phyloP scores from a whole-genome alignment of 176 grass and related monocot genomes.

The Elaeis guineensis region DNA sequence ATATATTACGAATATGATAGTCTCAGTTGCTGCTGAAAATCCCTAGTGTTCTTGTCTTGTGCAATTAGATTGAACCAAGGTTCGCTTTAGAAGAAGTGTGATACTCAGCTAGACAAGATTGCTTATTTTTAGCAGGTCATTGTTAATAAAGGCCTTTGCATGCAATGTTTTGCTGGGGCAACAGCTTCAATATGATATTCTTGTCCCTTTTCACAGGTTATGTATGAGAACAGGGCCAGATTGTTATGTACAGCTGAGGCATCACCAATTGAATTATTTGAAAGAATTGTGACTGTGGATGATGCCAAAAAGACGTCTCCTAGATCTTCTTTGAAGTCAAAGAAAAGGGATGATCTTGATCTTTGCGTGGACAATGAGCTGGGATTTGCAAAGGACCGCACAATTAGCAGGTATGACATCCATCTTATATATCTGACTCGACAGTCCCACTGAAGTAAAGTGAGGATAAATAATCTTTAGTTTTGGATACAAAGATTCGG shows the following conservation, averaged over 20 bases:
- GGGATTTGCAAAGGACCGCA: slow-evolving; percentile 90
- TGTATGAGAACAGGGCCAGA: slow-evolving; percentile 90
- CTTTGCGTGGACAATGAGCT: slow-evolving; percentile 86
- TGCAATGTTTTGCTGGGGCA: neutral
- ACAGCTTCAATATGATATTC: neutral
- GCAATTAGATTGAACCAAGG: too few relatives aligned
- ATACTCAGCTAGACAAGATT: too few relatives aligned
- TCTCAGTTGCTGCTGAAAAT: too few relatives aligned
- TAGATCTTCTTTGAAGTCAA: slow-evolving; percentile 38
- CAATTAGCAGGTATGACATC: slow-evolving; percentile 63
- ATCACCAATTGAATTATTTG: slow-evolving; percentile 50
- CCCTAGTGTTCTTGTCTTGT: too few relatives aligned
- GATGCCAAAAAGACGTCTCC: slow-evolving; percentile 50
- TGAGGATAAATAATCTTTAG: too few relatives aligned
- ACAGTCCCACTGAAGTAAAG: too few relatives aligned
- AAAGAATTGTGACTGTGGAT: slow-evolving; percentile 51
- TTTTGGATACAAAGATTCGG: neutral
- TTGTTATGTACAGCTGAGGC: slow-evolving; percentile 83
- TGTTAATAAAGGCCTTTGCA: too few relatives aligned
- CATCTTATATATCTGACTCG: too few relatives aligned
- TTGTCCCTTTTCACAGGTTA: slow-evolving; percentile 40
- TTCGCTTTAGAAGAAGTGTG: too few relatives aligned
- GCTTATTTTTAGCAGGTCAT: too few relatives aligned
- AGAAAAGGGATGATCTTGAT: slow-evolving; percentile 63
- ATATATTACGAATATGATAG: too few relatives aligned